Evolutionary conservation across 1,284 basidiomycete genomes (phyloP).

Genomic region (Tilletia caries): DNA sequence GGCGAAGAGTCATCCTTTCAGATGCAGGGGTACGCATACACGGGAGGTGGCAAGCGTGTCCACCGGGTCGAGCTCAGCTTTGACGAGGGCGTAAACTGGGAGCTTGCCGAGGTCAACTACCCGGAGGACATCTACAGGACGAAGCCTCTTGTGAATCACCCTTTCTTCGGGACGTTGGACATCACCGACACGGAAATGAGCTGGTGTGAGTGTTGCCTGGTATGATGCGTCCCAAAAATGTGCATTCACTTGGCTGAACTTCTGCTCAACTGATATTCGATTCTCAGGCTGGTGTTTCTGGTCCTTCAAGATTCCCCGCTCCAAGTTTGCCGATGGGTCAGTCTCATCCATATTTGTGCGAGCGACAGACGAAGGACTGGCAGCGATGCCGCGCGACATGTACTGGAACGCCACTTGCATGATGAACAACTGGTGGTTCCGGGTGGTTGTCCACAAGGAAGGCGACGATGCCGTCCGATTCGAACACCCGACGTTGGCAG

Average conservation of each 20-base stretch:
- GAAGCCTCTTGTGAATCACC: constrained; percentile 45
- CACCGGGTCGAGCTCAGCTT: constrained; percentile 65
- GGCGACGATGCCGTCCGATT: constrained; percentile 57
- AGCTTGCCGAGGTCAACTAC: constrained; percentile 59
- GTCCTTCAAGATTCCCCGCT: constrained; percentile 57
- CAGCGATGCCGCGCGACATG: constrained; percentile 61
- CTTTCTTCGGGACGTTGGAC: constrained; percentile 57
- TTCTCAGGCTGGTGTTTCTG: constrained; percentile 65
- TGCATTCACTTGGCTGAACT: no score
- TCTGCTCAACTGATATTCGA: not conserved
- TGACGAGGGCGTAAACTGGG: constrained; percentile 64
- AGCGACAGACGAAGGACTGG: constrained; percentile 63
- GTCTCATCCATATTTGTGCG: constrained; percentile 61
- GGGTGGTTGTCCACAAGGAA: constrained; percentile 60
- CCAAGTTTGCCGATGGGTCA: constrained; percentile 54
- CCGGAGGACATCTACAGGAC: constrained; percentile 63
- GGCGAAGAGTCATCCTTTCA: not conserved
- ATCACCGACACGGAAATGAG: constrained; percentile 62
- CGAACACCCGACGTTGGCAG: constrained; percentile 65
- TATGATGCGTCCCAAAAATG: no score
- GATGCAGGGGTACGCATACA: constrained; percentile 64
- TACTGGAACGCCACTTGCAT: constrained; percentile 60
- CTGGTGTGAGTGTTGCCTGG: constrained; percentile 52
- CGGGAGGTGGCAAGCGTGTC: constrained; percentile 66
- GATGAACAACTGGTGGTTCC: constrained; percentile 66